Conservation (phyloP, 2,329 filamentous ascomycete species). For the Pseudogymnoascus verrucosus region DNA sequence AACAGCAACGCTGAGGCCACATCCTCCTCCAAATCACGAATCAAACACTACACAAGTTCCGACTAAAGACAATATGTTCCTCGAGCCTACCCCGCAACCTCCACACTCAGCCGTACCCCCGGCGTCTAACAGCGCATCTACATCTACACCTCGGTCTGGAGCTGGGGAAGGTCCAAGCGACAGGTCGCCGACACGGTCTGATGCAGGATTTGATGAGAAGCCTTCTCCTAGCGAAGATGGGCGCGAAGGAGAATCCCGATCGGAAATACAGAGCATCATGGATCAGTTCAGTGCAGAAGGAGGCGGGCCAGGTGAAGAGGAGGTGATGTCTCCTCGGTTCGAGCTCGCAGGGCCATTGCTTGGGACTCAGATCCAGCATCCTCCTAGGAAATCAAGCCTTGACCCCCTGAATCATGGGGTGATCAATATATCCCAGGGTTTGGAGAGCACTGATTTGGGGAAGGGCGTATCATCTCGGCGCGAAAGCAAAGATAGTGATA, state of each 20-base stretch:
- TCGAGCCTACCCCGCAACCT: constrained; percentile 40
- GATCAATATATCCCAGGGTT: constrained; percentile 19
- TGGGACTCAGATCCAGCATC: constrained; percentile 58
- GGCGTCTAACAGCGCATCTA: constrained; percentile 27
- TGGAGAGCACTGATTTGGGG: constrained; percentile 20
- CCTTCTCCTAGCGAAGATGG: constrained; percentile 52
- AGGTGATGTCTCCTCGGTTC: constrained; percentile 85
- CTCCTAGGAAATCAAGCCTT: constrained; percentile 78
- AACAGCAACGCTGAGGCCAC: constrained; percentile 27
- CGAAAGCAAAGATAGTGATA: constrained; percentile 23
- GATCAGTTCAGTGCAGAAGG: constrained; percentile 79
- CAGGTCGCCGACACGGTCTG: constrained; percentile 46
- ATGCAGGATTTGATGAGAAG: constrained; percentile 50
- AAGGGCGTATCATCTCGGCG: constrained; percentile 9
- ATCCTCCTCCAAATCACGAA: constrained; percentile 8
- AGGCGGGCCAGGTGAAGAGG: constrained; percentile 63
- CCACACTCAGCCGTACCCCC: constrained; percentile 33
- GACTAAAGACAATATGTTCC: constrained; percentile 32
- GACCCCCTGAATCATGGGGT: constrained; percentile 49
- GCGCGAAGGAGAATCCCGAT: constrained; percentile 61
- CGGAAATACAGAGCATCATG: constrained; percentile 97
- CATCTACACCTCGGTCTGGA: constrained; percentile 28
- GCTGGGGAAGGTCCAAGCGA: constrained; percentile 30
- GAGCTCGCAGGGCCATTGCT: constrained; percentile 76
- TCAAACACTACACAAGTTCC: constrained; percentile 11